A percentile compares a stretch with the other conserved stretches of the same genome.
phyloP scores from a whole-genome alignment of 495 filamentous ascomycete species.

The Clohesyomyces aquaticus region DNA sequence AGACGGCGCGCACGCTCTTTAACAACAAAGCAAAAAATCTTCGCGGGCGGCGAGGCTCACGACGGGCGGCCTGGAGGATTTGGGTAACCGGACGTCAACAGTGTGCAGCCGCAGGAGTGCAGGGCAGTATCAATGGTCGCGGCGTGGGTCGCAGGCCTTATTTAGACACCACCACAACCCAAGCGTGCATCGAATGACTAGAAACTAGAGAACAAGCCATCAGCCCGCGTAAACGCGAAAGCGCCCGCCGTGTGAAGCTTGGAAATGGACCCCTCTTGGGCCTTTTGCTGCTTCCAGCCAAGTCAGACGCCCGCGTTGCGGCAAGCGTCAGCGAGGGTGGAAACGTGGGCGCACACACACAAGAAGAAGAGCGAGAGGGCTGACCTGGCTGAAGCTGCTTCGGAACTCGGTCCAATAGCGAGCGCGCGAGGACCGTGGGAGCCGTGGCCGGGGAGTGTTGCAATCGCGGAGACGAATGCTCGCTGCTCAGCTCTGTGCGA shows the following conservation, averaged over 20 bases:
- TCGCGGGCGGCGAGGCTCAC: not conserved
- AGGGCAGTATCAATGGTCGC: not conserved
- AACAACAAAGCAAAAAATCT: not conserved
- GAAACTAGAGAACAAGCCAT: not conserved
- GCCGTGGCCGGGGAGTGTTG: not conserved
- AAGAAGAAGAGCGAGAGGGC: slow-evolving; percentile 14
- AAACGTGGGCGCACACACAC: slow-evolving; percentile 10
- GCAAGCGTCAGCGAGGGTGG: slow-evolving; percentile 8
- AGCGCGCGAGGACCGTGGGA: not conserved
- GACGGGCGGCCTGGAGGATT: too few relatives aligned
- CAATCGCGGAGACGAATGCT: not conserved
- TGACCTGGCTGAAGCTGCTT: slow-evolving; percentile 20
- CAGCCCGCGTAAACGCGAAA: not conserved
- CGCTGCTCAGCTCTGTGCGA: not conserved
- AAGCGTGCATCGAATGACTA: not conserved
- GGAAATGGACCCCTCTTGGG: too few relatives aligned
- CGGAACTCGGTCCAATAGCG: slow-evolving; percentile 3
- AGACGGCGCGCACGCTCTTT: not conserved
- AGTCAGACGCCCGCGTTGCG: slow-evolving; percentile 14
- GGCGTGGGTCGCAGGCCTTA: slow-evolving; percentile 8
- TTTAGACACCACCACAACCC: not conserved
- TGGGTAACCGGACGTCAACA: not conserved
- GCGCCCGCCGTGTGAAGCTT: not conserved
- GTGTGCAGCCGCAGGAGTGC: too few relatives aligned
- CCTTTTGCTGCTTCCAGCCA: slow-evolving; percentile 8